Base-by-base conservation (phyloP, 2,329 filamentous ascomycete species). In the Trichophyton equinum region DNA sequence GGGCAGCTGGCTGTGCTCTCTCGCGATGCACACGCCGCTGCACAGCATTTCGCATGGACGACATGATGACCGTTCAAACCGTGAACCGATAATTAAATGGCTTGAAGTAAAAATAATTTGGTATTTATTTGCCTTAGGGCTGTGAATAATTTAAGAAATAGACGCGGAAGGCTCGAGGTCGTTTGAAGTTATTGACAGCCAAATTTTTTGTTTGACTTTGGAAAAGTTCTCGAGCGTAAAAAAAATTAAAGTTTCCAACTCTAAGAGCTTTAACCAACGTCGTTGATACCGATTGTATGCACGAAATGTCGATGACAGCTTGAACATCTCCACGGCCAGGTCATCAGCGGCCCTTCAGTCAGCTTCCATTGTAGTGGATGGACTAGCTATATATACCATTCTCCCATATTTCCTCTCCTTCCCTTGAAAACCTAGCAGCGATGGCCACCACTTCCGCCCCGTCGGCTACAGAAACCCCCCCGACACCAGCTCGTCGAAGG, bases 1-100 rank as follows among this genome's bases (percentile, higher is more conserved):
- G 89, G 71, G 91, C 88, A 65, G 84, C 75, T 46, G 91, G 88
- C 74, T 97, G 94, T 40, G 89, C 88, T 68, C 94, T 87, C 80
- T 97, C 94, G 68, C 86, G 84, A 76, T 97, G 92, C 67, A 90
- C 87, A 70, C 90, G 89, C 75, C 89, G 84, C 68, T 90, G 84
- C 63, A 91, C 82, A 72, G 80, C 79, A 69, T 83, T 83, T 66
- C 81, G 79, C 73, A 83, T 77, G 42, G 81, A 81, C 25, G 81
- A 83, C 81, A 83, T 82, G 67, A 62, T 40, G 51, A 42, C 38
- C 42, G 30, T 11, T 22, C 36, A 30, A 51, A 44, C 40, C 30
- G 36, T 42, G 22, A 30, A 20, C 18, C 36, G n/a, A 18, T 46
- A 51, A 56, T n/a, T 40, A 40, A 36, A 33, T 11, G 13, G 11